Evolutionary conservation across 352 stramenopile species (phyloP), one percentile per base, ranked within the genome.

Genomic region (Saprolegnia parasitica): DNA sequence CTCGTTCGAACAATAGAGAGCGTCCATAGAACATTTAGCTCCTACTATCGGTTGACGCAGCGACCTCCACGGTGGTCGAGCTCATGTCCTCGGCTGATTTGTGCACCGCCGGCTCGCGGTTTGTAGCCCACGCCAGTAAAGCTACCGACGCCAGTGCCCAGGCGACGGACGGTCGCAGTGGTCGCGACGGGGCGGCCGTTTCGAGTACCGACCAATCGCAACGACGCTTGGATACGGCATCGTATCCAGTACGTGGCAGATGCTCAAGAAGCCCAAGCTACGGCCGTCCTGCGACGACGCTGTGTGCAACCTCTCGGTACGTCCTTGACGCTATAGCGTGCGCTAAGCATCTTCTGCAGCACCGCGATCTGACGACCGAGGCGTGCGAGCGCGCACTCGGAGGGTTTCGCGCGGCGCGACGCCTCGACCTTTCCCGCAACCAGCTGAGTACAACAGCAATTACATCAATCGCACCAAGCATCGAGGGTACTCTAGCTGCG

Each of bases 341-440:
- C 11, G 42, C 42, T 49, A 8, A 49, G 42, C 3, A 15, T n/a
- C 42, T 1, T n/a, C 3, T 10, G 42, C 40, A 67, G 58, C 37
- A 56, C 9, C 58, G 58, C n/a, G 35, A 21, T 20, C 58, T 67
- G 8, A 67, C 58, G 24, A n/a, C n/a, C 39, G 58, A 67, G 40
- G 29, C 40, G 13, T 24, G 37, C 24, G 40, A 11, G 37, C 58
- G 58, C 24, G 58, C 58, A 18, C 45, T 67, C 10, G 26, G 15
- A 21, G 45, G 21, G 21, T 67, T 67, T 56, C 58, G 37, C 35
- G 20, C 26, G 20, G 40, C 40, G 11, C 18, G 20, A 16, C 50
- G 20, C 21, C 29, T 67, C 37, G 40, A 67, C 45, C 40, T 67
- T 3, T 55, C 35, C 29, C 58, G 21, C 6, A 67, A 67, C 42